phyloP scores from a whole-genome alignment of 1,284 basidiomycete species.

The Agaricales sp. region DNA sequence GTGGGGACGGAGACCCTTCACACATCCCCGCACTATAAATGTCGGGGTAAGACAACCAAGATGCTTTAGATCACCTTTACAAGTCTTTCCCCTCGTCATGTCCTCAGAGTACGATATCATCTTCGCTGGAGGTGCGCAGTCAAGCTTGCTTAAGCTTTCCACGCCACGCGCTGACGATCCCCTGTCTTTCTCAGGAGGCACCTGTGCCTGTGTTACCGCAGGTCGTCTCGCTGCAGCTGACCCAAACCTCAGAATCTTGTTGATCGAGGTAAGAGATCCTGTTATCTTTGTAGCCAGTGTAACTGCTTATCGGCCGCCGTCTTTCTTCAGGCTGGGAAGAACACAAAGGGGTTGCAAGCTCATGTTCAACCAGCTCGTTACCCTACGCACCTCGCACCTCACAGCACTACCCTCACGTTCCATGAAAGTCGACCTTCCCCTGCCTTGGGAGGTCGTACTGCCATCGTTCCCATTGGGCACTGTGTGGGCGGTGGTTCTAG shows the following conservation, averaged over 20 bases:
- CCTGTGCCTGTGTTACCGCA: slow-evolving; percentile 34
- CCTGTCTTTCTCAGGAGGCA: slow-evolving; percentile 26
- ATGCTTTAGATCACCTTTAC: too few species aligned
- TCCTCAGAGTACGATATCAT: slow-evolving; percentile 28
- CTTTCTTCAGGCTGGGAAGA: neutral
- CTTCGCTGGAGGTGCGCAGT: slow-evolving; percentile 33
- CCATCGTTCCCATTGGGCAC: slow-evolving; percentile 31
- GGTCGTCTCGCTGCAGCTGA: slow-evolving; percentile 35
- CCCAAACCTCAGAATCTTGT: slow-evolving; percentile 29
- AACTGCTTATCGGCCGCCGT: slow-evolving; percentile 28
- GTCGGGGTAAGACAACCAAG: too few species aligned
- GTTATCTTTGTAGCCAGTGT: slow-evolving; percentile 26
- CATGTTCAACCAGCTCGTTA: slow-evolving; percentile 4
- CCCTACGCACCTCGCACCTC: slow-evolving; percentile 1
- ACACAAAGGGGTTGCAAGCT: neutral
- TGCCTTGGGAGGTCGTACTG: slow-evolving; percentile 31
- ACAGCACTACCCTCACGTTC: slow-evolving; percentile 1
- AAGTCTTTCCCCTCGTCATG: neutral
- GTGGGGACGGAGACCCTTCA: too few species aligned
- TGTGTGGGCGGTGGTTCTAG: slow-evolving; percentile 50
- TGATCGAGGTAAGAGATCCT: slow-evolving; percentile 34
- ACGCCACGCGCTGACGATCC: slow-evolving; percentile 1
- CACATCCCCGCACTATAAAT: too few species aligned
- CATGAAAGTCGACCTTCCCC: slow-evolving; percentile 8
- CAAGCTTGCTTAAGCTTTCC: slow-evolving; percentile 1